Evolutionary conservation across 23 red algal species (phyloP).

Genomic region (Gracilaria caudata): DNA sequence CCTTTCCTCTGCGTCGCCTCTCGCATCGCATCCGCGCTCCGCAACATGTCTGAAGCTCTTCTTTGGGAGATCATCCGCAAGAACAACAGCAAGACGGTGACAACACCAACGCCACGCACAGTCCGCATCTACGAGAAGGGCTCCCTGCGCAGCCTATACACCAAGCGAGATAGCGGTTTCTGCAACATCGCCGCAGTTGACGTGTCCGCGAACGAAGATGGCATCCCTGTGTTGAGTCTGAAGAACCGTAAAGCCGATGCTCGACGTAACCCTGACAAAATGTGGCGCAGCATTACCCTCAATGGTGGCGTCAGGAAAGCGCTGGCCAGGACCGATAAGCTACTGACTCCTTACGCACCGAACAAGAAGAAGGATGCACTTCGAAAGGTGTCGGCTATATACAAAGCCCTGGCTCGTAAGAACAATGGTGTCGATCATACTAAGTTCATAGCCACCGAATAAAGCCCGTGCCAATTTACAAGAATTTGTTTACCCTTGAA

Average conservation of each 20-base stretch:
- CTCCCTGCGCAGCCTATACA: conserved; percentile 20
- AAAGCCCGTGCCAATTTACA: not conserved
- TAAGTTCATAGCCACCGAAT: conserved; percentile 44
- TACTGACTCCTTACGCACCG: conserved; percentile 25
- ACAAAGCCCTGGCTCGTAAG: conserved; percentile 40
- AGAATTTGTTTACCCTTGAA: not conserved
- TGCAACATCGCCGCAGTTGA: conserved; percentile 48
- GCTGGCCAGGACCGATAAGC: conserved; percentile 37
- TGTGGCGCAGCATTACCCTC: conserved; percentile 64
- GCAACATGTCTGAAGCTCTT: conserved; percentile 61
- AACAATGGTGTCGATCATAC: conserved; percentile 50
- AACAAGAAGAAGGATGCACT: conserved; percentile 28
- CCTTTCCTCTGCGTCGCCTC: not conserved
- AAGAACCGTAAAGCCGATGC: conserved; percentile 46
- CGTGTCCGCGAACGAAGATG: conserved; percentile 67
- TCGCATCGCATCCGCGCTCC: not conserved
- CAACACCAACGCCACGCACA: conserved; percentile 22
- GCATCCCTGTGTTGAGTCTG: conserved; percentile 42
- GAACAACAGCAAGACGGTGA: conserved; percentile 37
- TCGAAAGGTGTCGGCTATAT: conserved; percentile 48
- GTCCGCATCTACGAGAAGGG: conserved; percentile 52
- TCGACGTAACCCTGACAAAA: conserved; percentile 60
- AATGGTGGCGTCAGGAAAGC: conserved; percentile 58
- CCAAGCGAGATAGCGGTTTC: conserved; percentile 39
- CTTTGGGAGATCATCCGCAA: conserved; percentile 50